Evolutionary conservation across 2,329 filamentous ascomycete species (phyloP).

Genomic region (Akanthomyces uredinophilus): DNA sequence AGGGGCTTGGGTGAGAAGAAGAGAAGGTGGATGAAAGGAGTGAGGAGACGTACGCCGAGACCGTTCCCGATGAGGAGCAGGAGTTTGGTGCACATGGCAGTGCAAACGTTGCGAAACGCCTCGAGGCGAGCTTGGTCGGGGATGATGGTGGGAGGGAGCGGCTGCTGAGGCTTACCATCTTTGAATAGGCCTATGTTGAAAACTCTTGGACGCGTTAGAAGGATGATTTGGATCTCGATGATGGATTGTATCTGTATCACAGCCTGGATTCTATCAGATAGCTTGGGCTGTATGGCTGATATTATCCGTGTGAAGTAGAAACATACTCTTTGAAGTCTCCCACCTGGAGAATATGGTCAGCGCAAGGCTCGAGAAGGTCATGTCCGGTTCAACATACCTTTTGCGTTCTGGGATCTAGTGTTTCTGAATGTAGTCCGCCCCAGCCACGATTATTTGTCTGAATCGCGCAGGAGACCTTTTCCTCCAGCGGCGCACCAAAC

Average conservation of each 20-base stretch:
- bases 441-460: constrained; percentile 80
- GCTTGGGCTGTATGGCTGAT: constrained; percentile 2
- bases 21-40: constrained; percentile 9
- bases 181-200: constrained; percentile 87
- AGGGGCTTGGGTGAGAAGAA: not conserved
- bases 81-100: constrained; percentile 65
- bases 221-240: not conserved
- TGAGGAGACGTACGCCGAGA: constrained; percentile 50
- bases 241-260: not conserved
- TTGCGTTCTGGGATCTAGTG: constrained; percentile 77
- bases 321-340: constrained; percentile 84
- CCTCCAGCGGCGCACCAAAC: constrained; percentile 62
- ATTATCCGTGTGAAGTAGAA: not conserved
- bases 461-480: constrained; percentile 73
- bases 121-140: constrained; percentile 56
- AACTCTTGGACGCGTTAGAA: constrained; percentile 48
- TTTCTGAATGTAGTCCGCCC: constrained; percentile 83
- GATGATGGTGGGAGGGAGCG: constrained; percentile 62
- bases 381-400: constrained; percentile 46
- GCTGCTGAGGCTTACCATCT: constrained; percentile 66
- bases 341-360: constrained; percentile 41
- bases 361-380: not conserved
- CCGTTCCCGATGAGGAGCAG: constrained; percentile 74
- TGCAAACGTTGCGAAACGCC: constrained; percentile 66
- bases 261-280: too few species aligned